Base-by-base conservation (phyloP, 2,329 filamentous ascomycete genomes). In the Teratosphaeria zuluensis region DNA sequence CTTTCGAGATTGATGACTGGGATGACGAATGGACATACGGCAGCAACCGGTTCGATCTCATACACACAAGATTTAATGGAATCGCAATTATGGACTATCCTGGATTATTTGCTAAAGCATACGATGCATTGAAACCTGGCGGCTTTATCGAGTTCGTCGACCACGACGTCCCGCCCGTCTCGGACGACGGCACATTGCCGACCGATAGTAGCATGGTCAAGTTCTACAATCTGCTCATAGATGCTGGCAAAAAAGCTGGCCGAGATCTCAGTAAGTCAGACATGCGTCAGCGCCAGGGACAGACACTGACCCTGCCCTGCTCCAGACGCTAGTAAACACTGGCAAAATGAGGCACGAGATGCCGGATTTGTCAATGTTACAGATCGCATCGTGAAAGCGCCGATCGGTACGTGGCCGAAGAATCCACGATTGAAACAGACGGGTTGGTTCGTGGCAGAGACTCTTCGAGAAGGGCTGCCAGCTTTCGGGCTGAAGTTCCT, bases 91-190 rank as follows among this genome's bases (percentile, higher is more conserved):
- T 58, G 14, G 62, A 66, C 55, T 62, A 61, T 30, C 21, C 61
- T 6, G 59, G 61, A 11, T 58, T 69, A n/a, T 67, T 65, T 59
- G 63, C 65, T 57, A 69, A 73, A 59, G 70, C 69, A 4, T 69
- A 63, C 55, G 58, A 58, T 8, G 60, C 65, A 9, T 70, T 73
- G 58, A 74, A 73, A 58, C 76, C 76, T 0, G 76, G 76, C 5
- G 76, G 76, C 52, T 77, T 69, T 66, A 64, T 77, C 24, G 75
- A 78, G 60, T 70, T 76, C 32, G 72, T 75, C 11, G 77, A 79
- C 60, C 69, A 76, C 60, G 71, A 72, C 1, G 70, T 76, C 0
- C 70, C 72, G 4, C 71, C 73, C 0, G 68, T 65, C n/a, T 68
- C 69, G 31, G 72, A 76, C 46, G 76, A 79, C 56, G 73, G 67